Conservation (phyloP, 345 rosid genomes). For the Conringia planisiliqua region DNA sequence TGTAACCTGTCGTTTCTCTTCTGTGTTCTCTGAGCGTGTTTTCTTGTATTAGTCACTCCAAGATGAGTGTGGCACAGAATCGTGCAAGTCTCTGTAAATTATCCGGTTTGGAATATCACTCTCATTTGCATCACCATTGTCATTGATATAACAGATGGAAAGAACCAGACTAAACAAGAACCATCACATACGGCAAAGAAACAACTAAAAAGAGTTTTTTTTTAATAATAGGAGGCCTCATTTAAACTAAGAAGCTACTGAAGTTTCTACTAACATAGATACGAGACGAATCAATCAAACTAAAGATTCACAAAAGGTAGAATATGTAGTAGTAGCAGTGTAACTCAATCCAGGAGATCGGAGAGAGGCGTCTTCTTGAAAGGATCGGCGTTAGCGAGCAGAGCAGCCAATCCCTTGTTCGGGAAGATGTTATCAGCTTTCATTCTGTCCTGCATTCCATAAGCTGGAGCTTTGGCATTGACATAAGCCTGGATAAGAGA, state of each 20-base stretch:
- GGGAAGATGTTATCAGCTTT: conserved; percentile 82
- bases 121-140: background rate
- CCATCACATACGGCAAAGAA: background rate
- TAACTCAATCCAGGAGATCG: conserved; percentile 56
- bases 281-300: background rate
- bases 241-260: conserved; percentile 1
- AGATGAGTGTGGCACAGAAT: conserved; percentile 16
- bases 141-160: background rate
- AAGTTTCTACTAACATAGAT: conserved; percentile 16
- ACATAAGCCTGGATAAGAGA: conserved; percentile 52
- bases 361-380: conserved; percentile 73
- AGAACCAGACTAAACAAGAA: background rate
- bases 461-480: conserved; percentile 72
- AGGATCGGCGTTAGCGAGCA: conserved; percentile 56
- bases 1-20: conserved; percentile 5
- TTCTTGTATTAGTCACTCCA: background rate
- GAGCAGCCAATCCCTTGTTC: conserved; percentile 43
- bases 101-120: background rate
- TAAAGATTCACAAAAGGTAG: conserved; percentile 13
- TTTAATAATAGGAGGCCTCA: background rate
- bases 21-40: background rate
- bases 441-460: conserved; percentile 85
- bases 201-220: background rate
- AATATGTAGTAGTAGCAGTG: background rate
- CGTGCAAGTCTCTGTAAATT: conserved; percentile 7